Conservation (phyloP, 345 rosid genomes). For the Aquilaria yunnanensis region DNA sequence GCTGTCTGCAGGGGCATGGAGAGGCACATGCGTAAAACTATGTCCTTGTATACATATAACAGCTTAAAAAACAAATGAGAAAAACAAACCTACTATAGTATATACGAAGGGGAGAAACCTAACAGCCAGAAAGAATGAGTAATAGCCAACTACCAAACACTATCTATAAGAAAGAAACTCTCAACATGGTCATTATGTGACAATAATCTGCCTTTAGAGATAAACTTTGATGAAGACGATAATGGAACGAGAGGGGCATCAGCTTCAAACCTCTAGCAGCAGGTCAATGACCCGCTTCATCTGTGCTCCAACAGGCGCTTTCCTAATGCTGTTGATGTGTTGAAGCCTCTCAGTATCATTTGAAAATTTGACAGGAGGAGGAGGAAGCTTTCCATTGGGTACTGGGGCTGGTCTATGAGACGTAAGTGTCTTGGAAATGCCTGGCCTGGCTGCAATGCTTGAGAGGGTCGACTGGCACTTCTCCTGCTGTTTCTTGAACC, state of each 20-base stretch:
- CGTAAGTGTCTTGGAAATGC: constrained; percentile 21
- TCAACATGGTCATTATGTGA: too few relatives aligned
- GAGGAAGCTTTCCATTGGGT: constrained; percentile 28
- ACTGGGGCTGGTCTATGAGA: constrained; percentile 16
- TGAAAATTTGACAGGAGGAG: constrained; percentile 53
- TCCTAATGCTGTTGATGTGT: constrained; percentile 30
- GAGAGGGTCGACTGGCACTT: constrained; percentile 53
- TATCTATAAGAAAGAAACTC: too few relatives aligned
- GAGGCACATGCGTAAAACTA: too few relatives aligned
- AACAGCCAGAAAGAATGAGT: too few relatives aligned
- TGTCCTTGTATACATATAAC: too few relatives aligned
- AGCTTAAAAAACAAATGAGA: too few relatives aligned
- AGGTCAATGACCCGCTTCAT: constrained; percentile 80
- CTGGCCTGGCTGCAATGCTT: constrained; percentile 45
- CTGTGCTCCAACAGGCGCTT: constrained; percentile 80
- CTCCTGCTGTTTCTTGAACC: constrained; percentile 69
- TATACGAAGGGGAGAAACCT: too few relatives aligned
- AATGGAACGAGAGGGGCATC: background rate
- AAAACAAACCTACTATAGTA: too few relatives aligned
- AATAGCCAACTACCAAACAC: too few relatives aligned
- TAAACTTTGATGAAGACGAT: too few relatives aligned
- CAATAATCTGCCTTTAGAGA: too few relatives aligned
- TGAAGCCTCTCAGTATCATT: constrained; percentile 48
- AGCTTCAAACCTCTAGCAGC: constrained; percentile 9
- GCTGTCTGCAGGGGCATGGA: too few relatives aligned